Base-by-base conservation (phyloP, 352 stramenopile genomes). In the Globisporangium parvum region DNA sequence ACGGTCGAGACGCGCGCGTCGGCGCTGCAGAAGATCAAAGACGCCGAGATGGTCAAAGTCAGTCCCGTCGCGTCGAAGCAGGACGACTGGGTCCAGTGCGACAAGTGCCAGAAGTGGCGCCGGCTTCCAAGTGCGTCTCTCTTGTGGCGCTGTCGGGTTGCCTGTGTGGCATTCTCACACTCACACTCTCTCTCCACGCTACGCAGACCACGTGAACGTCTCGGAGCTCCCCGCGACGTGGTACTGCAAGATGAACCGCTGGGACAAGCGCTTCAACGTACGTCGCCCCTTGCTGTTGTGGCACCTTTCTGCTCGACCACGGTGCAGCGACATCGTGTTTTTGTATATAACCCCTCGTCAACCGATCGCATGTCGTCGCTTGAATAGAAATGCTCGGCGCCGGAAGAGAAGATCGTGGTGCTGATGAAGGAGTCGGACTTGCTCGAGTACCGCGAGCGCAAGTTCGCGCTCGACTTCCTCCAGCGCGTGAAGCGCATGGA, bases 231-330 rank as follows among this genome's bases (percentile, higher is more conserved):
- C 82, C 18, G 73, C 77, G 17, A 76, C 69, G 14, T 92, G 82
- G 82, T 92, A 91, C 63, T 92, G 82, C 76, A 87, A 88, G 66
- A 91, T 92, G 82, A 92, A 92, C 52, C 73, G 74, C 33, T 92
- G 82, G 82, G 79, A 88, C 64, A 87, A 88, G 53, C 71, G 66
- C 28, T 83, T 80, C 56, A 92, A 91, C 57, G 81, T 90, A 66
- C 57, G 76, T 62, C n/a, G n/a, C n/a, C n/a, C n/a, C n/a, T 1
- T 2, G 1, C 23, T 14, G 31, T 24, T n/a, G n/a, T n/a, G n/a
- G n/a, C 11, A 31, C 26, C n/a, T 48, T 40, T 15, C 21, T 57
- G 8, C 15, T 51, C 1, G 10, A 2, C 1, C 1, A 9, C 6
- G 5, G 17, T 21, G 17, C 18, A 28, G 10, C 12, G 20, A 17